Base-by-base conservation (phyloP, 352 stramenopile species). In the Phytophthora pseudosyringae region DNA sequence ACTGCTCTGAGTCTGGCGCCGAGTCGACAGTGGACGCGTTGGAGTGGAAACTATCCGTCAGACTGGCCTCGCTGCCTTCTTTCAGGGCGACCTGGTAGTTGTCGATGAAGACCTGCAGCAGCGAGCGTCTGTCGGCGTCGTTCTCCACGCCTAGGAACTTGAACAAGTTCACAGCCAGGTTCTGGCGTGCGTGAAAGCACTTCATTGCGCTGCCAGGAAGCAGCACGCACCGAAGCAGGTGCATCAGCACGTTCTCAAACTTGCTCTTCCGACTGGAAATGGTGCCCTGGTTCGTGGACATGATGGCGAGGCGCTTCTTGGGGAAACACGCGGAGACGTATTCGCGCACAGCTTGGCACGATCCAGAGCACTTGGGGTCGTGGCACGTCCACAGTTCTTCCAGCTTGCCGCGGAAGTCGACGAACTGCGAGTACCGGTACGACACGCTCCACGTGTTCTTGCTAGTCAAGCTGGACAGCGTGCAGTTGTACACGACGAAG, bases 81-180 rank as follows among this genome's bases (percentile, higher is more conserved):
- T 74, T 75, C 33, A 75, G 41, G 8, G 48, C 35, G 9, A 32
- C 13, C 33, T 82, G 56, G 65, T 75, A 79, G 59, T 87, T 86
- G 67, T 90, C 83, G 29, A 91, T 70, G 58, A 85, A 90, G 36
- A 90, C 77, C 63, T 91, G 80, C 12, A 91, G 69, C 47, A 91
- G 68, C 46, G 83, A 90, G 12, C 83, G 80, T 35, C 70, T 76
- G 45, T 90, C 78, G 25, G 59, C 62, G 13, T 69, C 69, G 35
- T 84, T 64, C 38, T 76, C 39, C n/a, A 91, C 83, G 16, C 76
- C 73, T 1, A 91, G 69, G 38, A 89, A 90, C 54, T 81, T 45
- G 49, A 89, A 90, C 29, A 91, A 50, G 41, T 85, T 71, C 13
- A n/a, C 49, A 4, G 83, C 77, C 8, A 91, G 71, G 3, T 70